Evolutionary conservation across 768 basidiomycete species (phyloP).

Genomic region (Leucogyrophana mollusca): DNA sequence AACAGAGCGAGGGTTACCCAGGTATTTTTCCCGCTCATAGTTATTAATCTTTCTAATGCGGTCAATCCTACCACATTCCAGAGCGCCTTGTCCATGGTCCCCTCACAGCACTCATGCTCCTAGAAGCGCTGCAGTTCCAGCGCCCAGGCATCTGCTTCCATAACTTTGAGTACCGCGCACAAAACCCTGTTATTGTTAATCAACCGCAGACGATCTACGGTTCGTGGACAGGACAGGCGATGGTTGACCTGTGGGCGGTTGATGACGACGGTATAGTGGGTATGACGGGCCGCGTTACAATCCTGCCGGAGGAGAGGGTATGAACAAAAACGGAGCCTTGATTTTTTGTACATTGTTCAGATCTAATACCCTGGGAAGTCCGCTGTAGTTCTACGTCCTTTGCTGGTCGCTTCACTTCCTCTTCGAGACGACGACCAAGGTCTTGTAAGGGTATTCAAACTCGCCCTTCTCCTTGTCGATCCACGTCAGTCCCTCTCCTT

Average conservation of each 20-base stretch:
- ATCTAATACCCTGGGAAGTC: too few relatives aligned
- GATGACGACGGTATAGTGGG: conserved; percentile 60
- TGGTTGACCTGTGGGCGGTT: conserved; percentile 55
- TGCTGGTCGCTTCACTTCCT: conserved; percentile 33
- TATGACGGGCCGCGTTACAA: conserved; percentile 64
- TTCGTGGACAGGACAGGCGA: conserved; percentile 35
- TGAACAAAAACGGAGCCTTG: too few relatives aligned
- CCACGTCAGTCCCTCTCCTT: conserved; percentile 68
- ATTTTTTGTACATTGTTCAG: too few relatives aligned
- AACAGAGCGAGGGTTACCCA: conserved; percentile 66
- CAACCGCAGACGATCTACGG: conserved; percentile 47
- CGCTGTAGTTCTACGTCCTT: too few relatives aligned
- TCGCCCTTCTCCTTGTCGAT: conserved; percentile 68
- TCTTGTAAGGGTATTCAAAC: conserved; percentile 82
- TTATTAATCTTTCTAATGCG: conserved; percentile 16
- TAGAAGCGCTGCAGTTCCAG: conserved; percentile 57
- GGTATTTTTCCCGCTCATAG: too few relatives aligned
- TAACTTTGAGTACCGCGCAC: conserved; percentile 68
- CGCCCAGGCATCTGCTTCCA: conserved; percentile 46
- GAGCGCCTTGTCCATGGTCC: conserved; percentile 87
- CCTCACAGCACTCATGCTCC: conserved; percentile 73
- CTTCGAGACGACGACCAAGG: conserved; percentile 51
- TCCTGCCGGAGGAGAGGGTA: too few relatives aligned
- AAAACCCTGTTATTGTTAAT: conserved; percentile 61
- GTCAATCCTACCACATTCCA: too few relatives aligned